Evolutionary conservation across 257 asterid genomes (phyloP).

Genomic region (Nicotiana tabacum): DNA sequence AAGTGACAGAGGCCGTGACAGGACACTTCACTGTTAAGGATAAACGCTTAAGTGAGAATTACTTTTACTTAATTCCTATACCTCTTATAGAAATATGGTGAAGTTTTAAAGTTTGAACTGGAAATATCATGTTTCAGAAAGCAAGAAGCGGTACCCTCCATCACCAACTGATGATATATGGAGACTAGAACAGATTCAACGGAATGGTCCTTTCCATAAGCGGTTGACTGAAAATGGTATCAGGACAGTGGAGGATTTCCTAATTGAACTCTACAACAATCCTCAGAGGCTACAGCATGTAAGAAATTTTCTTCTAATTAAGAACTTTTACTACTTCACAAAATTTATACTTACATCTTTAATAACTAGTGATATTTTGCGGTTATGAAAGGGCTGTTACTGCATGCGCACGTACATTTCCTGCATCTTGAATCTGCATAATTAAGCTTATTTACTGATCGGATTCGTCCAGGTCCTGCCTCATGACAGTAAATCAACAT

Average conservation of each 20-base stretch:
- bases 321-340: not conserved
- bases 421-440: not conserved
- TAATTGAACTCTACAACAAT: not conserved
- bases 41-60: not conserved
- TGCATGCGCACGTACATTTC: not conserved
- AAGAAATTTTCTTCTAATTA: not conserved
- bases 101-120: not conserved
- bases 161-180: slow-evolving; percentile 22
- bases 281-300: slow-evolving; percentile 10
- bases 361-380: not conserved
- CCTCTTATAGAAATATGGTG: no score
- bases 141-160: slow-evolving; percentile 24
- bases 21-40: slow-evolving; percentile 6
- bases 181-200: slow-evolving; percentile 14
- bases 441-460: not conserved
- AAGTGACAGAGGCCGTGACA: slow-evolving; percentile 4
- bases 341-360: not conserved
- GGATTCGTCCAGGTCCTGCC: not conserved
- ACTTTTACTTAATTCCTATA: not conserved
- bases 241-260: slow-evolving; percentile 21
- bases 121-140: not conserved
- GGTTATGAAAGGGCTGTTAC: not conserved
- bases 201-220: not conserved
- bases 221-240: not conserved
- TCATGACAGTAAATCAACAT: not conserved